Evolutionary conservation across 768 basidiomycete species (phyloP).

Genomic region (Lentinula sp.): DNA sequence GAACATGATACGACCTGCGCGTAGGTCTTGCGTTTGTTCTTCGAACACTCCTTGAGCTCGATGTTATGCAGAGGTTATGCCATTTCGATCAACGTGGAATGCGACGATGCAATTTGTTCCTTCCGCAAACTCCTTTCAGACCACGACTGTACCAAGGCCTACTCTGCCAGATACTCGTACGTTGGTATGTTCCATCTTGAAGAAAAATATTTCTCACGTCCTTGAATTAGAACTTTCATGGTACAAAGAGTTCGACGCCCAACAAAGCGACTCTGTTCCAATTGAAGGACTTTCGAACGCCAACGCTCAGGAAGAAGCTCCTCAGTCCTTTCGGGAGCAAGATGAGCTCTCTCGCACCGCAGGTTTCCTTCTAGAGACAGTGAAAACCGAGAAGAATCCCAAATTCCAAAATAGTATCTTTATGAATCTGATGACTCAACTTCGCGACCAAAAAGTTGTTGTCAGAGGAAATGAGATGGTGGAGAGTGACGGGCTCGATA

Average conservation of each 20-base stretch:
- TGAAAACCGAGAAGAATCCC: conserved; percentile 68
- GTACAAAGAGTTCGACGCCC: conserved; percentile 66
- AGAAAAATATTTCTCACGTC: too few species aligned
- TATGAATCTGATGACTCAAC: conserved; percentile 77
- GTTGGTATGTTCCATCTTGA: conserved; percentile 12
- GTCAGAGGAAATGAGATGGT: conserved; percentile 81
- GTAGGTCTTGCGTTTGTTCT: background rate
- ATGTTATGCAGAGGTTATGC: background rate
- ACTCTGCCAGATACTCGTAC: conserved; percentile 34
- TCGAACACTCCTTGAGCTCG: background rate
- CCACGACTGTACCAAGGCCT: background rate
- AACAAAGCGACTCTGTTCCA: conserved; percentile 22
- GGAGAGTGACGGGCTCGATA: conserved; percentile 31
- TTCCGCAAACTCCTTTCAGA: background rate
- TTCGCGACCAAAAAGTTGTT: conserved; percentile 72
- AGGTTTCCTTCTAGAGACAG: conserved; percentile 68
- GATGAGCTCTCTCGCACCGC: conserved; percentile 82
- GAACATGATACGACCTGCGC: background rate
- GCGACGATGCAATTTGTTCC: background rate
- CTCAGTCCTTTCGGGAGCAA: conserved; percentile 23
- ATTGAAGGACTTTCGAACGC: conserved; percentile 1
- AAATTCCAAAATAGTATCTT: conserved; percentile 87
- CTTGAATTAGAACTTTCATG: conserved; percentile 27
- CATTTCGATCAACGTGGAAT: background rate
- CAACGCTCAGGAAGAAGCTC: background rate